Conservation (phyloP, 2,329 filamentous ascomycete genomes). For the Grosmannia penicillata region DNA sequence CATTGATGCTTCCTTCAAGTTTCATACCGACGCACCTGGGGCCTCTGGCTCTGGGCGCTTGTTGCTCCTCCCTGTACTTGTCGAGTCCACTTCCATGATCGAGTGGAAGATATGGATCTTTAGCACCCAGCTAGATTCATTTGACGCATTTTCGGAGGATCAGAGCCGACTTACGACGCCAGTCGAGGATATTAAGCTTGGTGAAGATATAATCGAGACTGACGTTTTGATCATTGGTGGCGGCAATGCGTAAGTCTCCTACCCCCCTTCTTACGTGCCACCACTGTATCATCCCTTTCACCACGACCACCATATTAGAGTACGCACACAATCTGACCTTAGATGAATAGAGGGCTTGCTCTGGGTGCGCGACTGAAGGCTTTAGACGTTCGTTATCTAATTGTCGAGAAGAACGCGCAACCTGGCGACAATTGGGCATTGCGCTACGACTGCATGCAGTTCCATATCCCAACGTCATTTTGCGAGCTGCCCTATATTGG, state of each 20-base stretch:
- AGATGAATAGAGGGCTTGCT: not conserved
- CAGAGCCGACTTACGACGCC: not conserved
- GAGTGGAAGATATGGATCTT: slow-evolving; percentile 4
- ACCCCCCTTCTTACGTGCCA: not conserved
- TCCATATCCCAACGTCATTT: slow-evolving; percentile 1
- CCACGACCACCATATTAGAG: no score
- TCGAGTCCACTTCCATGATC: not conserved
- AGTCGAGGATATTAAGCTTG: not conserved
- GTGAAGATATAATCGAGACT: not conserved
- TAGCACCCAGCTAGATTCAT: slow-evolving; percentile 1
- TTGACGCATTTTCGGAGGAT: not conserved
- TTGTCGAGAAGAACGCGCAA: slow-evolving; percentile 1
- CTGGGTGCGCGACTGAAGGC: slow-evolving; percentile 2
- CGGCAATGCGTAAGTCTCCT: slow-evolving; percentile 1
- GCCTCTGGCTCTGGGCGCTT: not conserved
- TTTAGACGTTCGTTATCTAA: not conserved
- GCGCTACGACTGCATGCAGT: slow-evolving; percentile 1
- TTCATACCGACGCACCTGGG: not conserved
- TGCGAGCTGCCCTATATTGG: slow-evolving; percentile 2
- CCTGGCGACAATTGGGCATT: slow-evolving; percentile 3
- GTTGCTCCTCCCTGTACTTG: not conserved
- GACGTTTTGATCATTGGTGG: slow-evolving; percentile 3
- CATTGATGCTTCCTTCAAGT: not conserved
- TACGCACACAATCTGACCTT: no score
- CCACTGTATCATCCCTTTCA: no score